Evolutionary conservation across 164 flowering plant species (phyloP), one percentile per base, ranked within the genome.

Genomic region (Vitis amurensis): DNA sequence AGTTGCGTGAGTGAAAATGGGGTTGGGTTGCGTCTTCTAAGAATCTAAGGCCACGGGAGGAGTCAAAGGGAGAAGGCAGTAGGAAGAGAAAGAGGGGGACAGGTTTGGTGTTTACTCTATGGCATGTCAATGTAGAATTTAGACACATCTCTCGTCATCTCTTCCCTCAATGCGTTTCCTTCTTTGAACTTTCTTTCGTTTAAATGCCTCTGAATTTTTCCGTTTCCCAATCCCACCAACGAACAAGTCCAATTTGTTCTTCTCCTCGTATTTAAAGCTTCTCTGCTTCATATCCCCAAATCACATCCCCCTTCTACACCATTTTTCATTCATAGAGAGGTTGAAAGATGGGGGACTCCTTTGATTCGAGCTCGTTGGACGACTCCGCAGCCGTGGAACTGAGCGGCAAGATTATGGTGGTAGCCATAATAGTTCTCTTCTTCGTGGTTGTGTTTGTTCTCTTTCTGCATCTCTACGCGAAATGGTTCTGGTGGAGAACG

Each of bases 381-480:
- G 74, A 81, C 29, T 64, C 87, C 1, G 58, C 59, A 1, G 69
- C 74, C 1, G 71, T 79, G 0, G 74, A 71, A 29, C 44, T 89
- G 13, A 83, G 88, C 14, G 88, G 91, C 10, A 87, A 77, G 74
- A 68, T 95, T 71, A 85, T 88, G 89, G 73, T 90, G 62, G 81
- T 74, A 12, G 83, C 88, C 11, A 72, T 91, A 0, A 70, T 90
- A 6, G 67, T 90, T 4, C 85, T 92, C 37, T 87, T 88, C 69
- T 1, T 90, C 14, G 84, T 88, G 10, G 75, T 91, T 0, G 78
- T 87, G 16, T 84, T 94, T 50, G 85, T 92, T 15, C 67, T 89
- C 29, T 71, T 84, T 50, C 92, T 92, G n/a, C 93, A 91, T 73
- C 80, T 31, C 67, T 95, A 88, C 65, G 90, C 94, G 66, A 88